Evolutionary conservation across 108 stramenopile genomes (phyloP), one percentile per base, ranked within the genome.

Genomic region (Skeletonema costatum): DNA sequence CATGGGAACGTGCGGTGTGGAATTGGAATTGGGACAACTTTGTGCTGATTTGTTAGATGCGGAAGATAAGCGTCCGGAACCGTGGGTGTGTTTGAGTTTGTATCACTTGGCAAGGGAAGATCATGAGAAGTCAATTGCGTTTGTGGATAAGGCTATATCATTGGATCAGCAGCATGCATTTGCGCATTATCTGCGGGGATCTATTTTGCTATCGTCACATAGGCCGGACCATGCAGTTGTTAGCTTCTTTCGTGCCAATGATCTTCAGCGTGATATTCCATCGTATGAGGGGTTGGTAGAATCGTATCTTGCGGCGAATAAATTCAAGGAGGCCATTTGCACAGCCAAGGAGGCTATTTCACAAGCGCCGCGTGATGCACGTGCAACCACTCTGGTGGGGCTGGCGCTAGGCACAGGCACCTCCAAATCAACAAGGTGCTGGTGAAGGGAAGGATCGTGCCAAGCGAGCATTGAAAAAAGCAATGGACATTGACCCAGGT

Each of bases 271-370:
- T 12, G 92, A 93, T 64, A 76, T 93, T 19, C 78, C 89, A 3
- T 87, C 81, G 16, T 93, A 89, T 66, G 91, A 91, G 68, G 95
- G 95, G 4, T 84, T 96, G 31, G 95, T 93, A 1, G 92, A 91
- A 71, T 83, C 86, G 2, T 96, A 91, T 64, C 75, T 96, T 35
- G 87, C 89, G 10, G 78, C 87, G 2, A 85, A 85, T 9, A 86
- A 88, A 68, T 88, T 86, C 78, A 91, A 91, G 64, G 92, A 93
- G 70, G 92, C 95, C 0, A 85, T 93, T 51, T 89, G 89, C 60
- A 87, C 88, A 0, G 94, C 94, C 8, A 93, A 90, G 65, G 90
- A 92, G 74, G 92, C 91, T 30, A 90, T 93, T 36, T 86, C 89
- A 10, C 60, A 79, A 2, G 83, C 87, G 56, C 91, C 92, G 3